A percentile compares a stretch with the other conserved stretches of the same genome.
Evolutionary conservation across 2,329 filamentous ascomycete species (phyloP).

Genomic region (Lasiodiplodia sp.): DNA sequence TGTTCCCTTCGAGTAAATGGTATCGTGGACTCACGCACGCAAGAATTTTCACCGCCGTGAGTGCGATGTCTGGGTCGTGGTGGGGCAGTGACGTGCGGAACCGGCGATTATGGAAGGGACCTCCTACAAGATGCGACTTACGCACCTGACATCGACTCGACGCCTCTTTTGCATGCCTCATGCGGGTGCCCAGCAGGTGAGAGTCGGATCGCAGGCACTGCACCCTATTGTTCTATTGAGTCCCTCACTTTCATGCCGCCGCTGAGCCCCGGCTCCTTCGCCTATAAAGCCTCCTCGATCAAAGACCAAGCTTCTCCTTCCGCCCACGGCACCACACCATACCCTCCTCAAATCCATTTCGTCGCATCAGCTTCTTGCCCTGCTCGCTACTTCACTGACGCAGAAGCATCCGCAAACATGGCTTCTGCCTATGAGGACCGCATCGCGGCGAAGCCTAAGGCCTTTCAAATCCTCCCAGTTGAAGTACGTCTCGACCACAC

Average conservation of each 20-base stretch:
- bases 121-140: not conserved
- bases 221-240: not conserved
- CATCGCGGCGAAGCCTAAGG: slow-evolving; percentile 21
- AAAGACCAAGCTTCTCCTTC: not conserved
- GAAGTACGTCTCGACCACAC: slow-evolving; percentile 36
- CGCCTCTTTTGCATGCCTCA: not conserved
- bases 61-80: not conserved
- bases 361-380: not conserved
- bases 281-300: not conserved
- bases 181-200: not conserved
- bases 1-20: not conserved
- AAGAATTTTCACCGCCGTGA: not conserved
- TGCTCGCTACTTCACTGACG: not conserved
- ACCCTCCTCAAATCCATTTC: not conserved
- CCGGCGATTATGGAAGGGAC: not conserved
- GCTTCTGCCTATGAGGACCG: not conserved
- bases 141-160: not conserved
- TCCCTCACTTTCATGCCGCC: not conserved
- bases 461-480: slow-evolving; percentile 36
- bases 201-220: not conserved
- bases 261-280: not conserved
- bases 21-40: not conserved
- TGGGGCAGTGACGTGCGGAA: slow-evolving; percentile 15
- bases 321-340: not conserved
- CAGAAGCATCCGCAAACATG: not conserved